Evolutionary conservation across 23 red algal species (phyloP).

Genomic region (Gracilariopsis chorda): DNA sequence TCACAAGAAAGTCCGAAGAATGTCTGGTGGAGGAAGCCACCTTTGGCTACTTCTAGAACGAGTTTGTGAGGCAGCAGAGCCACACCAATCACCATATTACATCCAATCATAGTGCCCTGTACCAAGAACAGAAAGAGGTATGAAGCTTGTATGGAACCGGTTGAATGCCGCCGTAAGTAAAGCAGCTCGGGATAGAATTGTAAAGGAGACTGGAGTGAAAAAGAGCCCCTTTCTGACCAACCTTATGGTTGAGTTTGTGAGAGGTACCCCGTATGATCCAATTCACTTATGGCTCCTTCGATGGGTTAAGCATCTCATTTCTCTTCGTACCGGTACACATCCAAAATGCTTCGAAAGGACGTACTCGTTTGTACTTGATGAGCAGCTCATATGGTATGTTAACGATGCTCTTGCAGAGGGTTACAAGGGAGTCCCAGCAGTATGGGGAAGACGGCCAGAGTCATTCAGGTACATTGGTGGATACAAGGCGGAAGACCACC

Average conservation of each 20-base stretch:
- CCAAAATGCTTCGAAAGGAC: background rate
- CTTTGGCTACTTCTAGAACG: background rate
- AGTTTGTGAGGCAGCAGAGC: background rate
- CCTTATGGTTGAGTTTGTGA: background rate
- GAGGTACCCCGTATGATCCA: background rate
- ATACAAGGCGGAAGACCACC: conserved; percentile 7
- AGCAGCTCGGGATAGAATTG: background rate
- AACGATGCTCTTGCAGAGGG: background rate
- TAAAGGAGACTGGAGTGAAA: background rate
- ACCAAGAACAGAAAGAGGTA: background rate
- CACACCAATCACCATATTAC: background rate
- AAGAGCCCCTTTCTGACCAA: background rate
- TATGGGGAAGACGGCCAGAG: background rate
- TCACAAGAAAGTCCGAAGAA: background rate
- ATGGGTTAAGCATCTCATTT: conserved; percentile 1
- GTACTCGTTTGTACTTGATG: background rate
- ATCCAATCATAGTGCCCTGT: background rate
- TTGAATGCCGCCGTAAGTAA: background rate
- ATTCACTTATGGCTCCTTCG: background rate
- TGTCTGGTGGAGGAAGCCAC: background rate
- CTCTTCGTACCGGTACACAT: background rate
- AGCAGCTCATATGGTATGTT: background rate
- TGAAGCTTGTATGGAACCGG: background rate
- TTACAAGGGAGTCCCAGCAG: background rate
- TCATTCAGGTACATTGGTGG: background rate